Evolutionary conservation across 1,284 basidiomycete genomes (phyloP).

Genomic region (Cutaneotrichosporon sp.): DNA sequence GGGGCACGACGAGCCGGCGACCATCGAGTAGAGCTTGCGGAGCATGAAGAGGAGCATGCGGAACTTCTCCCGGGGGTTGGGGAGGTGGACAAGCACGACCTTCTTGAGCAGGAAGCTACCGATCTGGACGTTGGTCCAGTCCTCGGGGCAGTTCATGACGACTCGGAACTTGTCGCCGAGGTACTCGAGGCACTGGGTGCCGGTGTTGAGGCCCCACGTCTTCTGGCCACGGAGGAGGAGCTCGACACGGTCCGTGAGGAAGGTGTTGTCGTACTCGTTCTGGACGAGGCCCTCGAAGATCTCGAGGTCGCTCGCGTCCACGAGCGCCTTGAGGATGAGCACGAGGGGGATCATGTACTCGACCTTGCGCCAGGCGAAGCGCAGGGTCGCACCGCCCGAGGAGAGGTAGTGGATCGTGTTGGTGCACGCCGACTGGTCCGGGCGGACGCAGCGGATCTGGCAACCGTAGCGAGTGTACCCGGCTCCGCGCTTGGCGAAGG

Average conservation of each 20-base stretch:
- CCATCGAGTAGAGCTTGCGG: constrained; percentile 89
- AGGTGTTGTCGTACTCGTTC: constrained; percentile 96
- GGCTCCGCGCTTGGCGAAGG: constrained; percentile 89
- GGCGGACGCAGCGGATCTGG: constrained; percentile 90
- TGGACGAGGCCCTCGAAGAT: constrained; percentile 98
- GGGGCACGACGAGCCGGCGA: constrained; percentile 85
- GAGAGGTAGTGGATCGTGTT: constrained; percentile 97
- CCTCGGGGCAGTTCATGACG: constrained; percentile 87
- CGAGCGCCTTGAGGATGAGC: constrained; percentile 92
- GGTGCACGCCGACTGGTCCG: constrained; percentile 87
- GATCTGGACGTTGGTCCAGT: constrained; percentile 82
- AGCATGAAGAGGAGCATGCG: constrained; percentile 99
- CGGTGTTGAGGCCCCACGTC: constrained; percentile 82
- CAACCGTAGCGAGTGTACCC: constrained; percentile 94
- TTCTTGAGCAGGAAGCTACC: constrained; percentile 84
- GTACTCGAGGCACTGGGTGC: constrained; percentile 92
- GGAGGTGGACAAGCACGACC: constrained; percentile 87
- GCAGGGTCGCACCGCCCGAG: constrained; percentile 91
- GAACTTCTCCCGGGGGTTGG: constrained; percentile 91
- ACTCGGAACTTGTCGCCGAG: constrained; percentile 98
- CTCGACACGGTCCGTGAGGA: constrained; percentile 96
- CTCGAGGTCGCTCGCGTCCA: constrained; percentile 94
- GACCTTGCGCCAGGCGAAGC: constrained; percentile 97
- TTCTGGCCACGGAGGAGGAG: constrained; percentile 97
- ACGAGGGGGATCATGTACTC: constrained; percentile 99